phyloP scores from a whole-genome alignment of 139 green algal genomes.

The Chlamydomonas schloesseri region DNA sequence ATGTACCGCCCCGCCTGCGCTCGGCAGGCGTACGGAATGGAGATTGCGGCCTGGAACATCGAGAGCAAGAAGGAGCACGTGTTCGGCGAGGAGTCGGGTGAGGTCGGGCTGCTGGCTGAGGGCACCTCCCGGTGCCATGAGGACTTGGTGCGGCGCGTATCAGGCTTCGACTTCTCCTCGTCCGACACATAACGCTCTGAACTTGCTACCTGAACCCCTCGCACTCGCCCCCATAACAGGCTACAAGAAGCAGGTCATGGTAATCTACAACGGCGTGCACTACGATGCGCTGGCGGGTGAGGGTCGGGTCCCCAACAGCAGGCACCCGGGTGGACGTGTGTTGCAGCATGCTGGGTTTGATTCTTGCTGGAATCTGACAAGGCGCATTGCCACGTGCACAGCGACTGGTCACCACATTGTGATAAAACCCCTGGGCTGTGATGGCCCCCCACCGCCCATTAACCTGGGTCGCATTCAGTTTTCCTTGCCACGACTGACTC shows the following conservation, averaged over 20 bases:
- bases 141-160: no score
- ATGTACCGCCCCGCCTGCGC: neutral
- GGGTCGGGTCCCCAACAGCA: neutral
- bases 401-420: no score
- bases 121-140: no score
- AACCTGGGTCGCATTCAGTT: no score
- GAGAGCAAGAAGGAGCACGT: conserved; percentile 80
- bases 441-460: no score
- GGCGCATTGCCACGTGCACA: no score
- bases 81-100: conserved; percentile 83
- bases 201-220: no score
- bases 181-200: no score
- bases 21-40: conserved; percentile 61
- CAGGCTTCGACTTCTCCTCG: no score
- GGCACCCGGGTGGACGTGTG: neutral
- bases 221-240: no score
- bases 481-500: no score
- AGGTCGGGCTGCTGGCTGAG: neutral
- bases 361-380: neutral
- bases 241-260: conserved; percentile 65
- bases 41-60: conserved; percentile 96
- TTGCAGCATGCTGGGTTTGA: neutral
- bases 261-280: conserved; percentile 87
- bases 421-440: no score
- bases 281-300: conserved; percentile 85